Conservation (phyloP, 306 rosid species). For the Pyrus bretschneideri region DNA sequence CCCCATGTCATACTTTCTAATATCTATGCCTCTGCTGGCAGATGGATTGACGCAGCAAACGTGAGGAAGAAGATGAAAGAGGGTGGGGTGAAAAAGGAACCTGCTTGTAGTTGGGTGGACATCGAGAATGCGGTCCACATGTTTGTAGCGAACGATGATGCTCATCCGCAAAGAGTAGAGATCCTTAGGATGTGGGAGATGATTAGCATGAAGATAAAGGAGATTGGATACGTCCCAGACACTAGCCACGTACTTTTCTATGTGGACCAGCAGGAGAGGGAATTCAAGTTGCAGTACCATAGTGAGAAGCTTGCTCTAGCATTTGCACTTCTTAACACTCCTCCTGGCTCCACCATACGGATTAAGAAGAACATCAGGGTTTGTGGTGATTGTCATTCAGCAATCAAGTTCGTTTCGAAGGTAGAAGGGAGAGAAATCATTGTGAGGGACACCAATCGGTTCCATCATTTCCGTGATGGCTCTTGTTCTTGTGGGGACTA, state of each 20-base stretch:
- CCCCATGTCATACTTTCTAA: slow-evolving; percentile 24
- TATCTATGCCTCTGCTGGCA: slow-evolving; percentile 25
- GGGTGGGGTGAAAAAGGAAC: slow-evolving; percentile 31
- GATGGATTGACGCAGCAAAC: slow-evolving; percentile 23
- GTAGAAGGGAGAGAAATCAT: slow-evolving; percentile 28
- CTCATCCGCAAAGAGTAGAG: slow-evolving; percentile 16
- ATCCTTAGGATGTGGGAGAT: slow-evolving; percentile 22
- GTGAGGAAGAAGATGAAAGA: slow-evolving; percentile 33
- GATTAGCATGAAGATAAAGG: slow-evolving; percentile 17
- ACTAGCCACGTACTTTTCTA: slow-evolving; percentile 29
- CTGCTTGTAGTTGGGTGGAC: slow-evolving; percentile 41
- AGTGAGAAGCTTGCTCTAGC: slow-evolving; percentile 35
- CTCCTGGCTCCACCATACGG: slow-evolving; percentile 26
- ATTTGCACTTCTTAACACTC: slow-evolving; percentile 27
- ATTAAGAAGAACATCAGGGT: slow-evolving; percentile 31
- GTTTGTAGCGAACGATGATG: slow-evolving; percentile 28
- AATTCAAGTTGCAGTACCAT: slow-evolving; percentile 29
- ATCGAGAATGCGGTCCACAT: slow-evolving; percentile 28
- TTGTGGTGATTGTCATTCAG: slow-evolving; percentile 32
- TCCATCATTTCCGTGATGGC: slow-evolving; percentile 27
- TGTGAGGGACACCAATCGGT: slow-evolving; percentile 29
- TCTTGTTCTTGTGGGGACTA: slow-evolving; percentile 33
- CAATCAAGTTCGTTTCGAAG: slow-evolving; percentile 27
- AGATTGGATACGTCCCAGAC: slow-evolving; percentile 30
- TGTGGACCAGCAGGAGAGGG: slow-evolving; percentile 30